Percentiles rank a stretch among this genome's conserved stretches.
These are phyloP conservation scores for Pilatotrama ljubarskyi DNA, from an alignment of 768 basidiomycete genomes.

Conservation along the genomic window DNA sequence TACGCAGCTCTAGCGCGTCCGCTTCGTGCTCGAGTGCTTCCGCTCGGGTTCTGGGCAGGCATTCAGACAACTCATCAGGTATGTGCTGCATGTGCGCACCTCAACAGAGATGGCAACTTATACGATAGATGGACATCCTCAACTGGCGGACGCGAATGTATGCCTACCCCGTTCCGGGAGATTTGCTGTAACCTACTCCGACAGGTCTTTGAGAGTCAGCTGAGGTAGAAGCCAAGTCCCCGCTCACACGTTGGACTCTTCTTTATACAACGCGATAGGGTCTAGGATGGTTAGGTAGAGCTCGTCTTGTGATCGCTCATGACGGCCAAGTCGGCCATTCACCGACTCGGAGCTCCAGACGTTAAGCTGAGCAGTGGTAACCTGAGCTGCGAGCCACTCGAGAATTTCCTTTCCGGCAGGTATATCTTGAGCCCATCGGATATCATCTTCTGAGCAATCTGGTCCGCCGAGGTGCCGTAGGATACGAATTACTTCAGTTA, in stretches of 20 bases:
- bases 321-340: background rate
- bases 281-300: constrained; percentile 25
- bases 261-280: constrained; percentile 34
- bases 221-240: background rate
- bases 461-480: constrained; percentile 35
- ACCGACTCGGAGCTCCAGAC: background rate
- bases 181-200: background rate
- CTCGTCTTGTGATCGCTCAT: background rate
- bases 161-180: too few relatives aligned
- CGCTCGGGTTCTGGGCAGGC: constrained; percentile 28
- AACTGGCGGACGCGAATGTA: too few relatives aligned
- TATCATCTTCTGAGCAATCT: constrained; percentile 27
- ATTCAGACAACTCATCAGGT: background rate
- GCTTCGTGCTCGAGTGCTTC: constrained; percentile 31
- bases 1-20: constrained; percentile 31
- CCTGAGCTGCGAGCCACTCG: constrained; percentile 37
- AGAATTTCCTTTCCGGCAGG: constrained; percentile 36
- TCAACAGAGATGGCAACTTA: constrained; percentile 1
- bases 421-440: constrained; percentile 36
- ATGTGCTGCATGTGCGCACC: background rate
- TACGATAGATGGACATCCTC: background rate
- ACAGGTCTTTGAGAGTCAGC: background rate
- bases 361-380: background rate
- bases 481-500: background rate
- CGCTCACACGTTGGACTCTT: constrained; percentile 33